Percentiles rank a stretch among this genome's conserved stretches.
These are phyloP conservation scores for Colletotrichum navitas DNA, from an alignment of 2,329 filamentous ascomycete species.

Conservation along the genomic window DNA sequence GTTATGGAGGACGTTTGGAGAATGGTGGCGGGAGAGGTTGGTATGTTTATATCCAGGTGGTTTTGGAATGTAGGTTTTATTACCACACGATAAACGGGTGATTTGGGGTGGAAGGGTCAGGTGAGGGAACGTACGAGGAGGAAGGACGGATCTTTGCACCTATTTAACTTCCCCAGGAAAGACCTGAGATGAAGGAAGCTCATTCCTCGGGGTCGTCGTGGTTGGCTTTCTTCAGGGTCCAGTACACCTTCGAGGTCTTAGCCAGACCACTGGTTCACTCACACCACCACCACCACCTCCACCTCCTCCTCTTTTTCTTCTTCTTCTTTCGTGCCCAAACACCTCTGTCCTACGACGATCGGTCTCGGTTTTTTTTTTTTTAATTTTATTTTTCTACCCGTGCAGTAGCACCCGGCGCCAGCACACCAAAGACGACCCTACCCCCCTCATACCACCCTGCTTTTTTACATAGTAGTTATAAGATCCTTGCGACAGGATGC, in stretches of 20 bases:
- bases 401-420: not conserved
- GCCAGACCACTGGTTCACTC: not conserved
- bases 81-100: conserved; percentile 15
- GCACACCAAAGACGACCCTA: not conserved
- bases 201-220: not conserved
- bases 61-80: conserved; percentile 18
- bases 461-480: not conserved
- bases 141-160: not conserved
- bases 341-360: not conserved
- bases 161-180: conserved; percentile 1
- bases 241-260: conserved; percentile 11
- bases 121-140: not conserved
- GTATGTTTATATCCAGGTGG: conserved; percentile 1
- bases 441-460: not conserved
- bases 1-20: not conserved
- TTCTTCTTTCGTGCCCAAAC: not conserved
- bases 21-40: not conserved
- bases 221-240: conserved; percentile 22
- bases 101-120: not conserved
- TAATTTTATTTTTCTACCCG: not conserved
- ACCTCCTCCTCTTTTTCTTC: too few species aligned
- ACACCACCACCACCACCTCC: not conserved
- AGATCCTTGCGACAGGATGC: not conserved
- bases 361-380: not conserved
- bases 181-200: not conserved